Conservation (phyloP, 345 rosid species). For the Corchorus olitorius region DNA sequence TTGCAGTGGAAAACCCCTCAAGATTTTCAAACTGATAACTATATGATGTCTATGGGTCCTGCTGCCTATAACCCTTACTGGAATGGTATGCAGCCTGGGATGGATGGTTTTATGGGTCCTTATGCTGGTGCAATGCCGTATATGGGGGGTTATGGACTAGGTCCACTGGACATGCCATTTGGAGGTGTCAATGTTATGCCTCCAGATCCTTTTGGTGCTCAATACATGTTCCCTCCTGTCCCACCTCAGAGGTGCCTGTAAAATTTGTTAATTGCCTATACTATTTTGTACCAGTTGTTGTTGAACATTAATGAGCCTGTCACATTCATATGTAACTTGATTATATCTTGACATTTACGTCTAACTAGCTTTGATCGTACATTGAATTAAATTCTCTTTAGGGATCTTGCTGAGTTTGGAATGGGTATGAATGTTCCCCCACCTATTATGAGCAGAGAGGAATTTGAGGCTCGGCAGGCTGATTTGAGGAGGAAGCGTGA, state of each 20-base stretch:
- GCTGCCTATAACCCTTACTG: conserved; percentile 70
- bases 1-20: conserved; percentile 73
- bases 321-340: neutral
- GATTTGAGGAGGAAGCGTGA: conserved; percentile 85
- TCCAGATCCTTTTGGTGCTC: conserved; percentile 66
- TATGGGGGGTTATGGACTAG: conserved; percentile 57
- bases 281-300: neutral
- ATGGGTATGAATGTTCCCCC: conserved; percentile 78
- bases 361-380: neutral
- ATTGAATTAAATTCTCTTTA: conserved; percentile 27
- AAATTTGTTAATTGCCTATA: neutral
- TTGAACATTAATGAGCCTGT: neutral
- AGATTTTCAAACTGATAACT: conserved; percentile 63
- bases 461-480: conserved; percentile 88
- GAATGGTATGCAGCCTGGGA: conserved; percentile 77
- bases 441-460: conserved; percentile 91
- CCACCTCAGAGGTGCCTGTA: conserved; percentile 62
- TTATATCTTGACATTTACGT: neutral
- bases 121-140: conserved; percentile 59
- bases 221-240: conserved; percentile 61
- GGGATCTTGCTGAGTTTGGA: conserved; percentile 86
- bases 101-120: conserved; percentile 62
- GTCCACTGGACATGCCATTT: conserved; percentile 66
- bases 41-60: conserved; percentile 86
- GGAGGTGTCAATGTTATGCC: conserved; percentile 60